Evolutionary conservation across 768 basidiomycete genomes (phyloP).

Genomic region (Pulveroboletus sp.): DNA sequence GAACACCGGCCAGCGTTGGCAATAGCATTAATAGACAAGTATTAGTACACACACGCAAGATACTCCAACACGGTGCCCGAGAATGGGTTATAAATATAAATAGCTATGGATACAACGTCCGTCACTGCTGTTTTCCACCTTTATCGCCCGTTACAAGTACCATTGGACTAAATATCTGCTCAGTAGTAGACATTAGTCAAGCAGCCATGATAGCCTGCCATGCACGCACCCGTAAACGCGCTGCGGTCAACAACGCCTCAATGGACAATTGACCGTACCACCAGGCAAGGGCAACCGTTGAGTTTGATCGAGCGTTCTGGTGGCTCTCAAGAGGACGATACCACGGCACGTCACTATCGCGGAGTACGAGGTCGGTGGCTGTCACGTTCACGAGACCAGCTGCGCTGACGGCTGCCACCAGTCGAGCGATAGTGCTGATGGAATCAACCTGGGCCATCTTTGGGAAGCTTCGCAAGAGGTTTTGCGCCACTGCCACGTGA

Average conservation of each 20-base stretch:
- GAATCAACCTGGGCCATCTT: not conserved
- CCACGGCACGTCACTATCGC: constrained; percentile 3
- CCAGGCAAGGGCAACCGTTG: not conserved
- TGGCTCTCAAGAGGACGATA: constrained; percentile 1
- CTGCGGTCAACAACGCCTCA: not conserved
- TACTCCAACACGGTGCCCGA: too few species aligned
- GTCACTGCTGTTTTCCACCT: not conserved
- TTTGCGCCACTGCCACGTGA: not conserved
- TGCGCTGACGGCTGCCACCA: not conserved
- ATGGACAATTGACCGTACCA: constrained; percentile 7
- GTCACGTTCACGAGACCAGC: constrained; percentile 1
- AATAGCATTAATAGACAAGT: too few species aligned
- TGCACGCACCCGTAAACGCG: not conserved
- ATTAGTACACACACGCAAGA: too few species aligned
- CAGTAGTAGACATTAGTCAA: not conserved
- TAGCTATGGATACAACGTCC: not conserved
- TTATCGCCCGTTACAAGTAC: constrained; percentile 4
- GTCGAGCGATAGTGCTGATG: not conserved
- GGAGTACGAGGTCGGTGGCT: not conserved
- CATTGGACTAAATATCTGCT: constrained; percentile 6
- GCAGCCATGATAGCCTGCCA: not conserved
- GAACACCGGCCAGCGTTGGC: too few species aligned
- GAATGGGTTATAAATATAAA: too few species aligned
- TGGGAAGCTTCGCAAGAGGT: not conserved
- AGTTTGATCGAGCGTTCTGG: not conserved